Conservation (phyloP, 129 eudicot species). For the Saussurea involucrata region DNA sequence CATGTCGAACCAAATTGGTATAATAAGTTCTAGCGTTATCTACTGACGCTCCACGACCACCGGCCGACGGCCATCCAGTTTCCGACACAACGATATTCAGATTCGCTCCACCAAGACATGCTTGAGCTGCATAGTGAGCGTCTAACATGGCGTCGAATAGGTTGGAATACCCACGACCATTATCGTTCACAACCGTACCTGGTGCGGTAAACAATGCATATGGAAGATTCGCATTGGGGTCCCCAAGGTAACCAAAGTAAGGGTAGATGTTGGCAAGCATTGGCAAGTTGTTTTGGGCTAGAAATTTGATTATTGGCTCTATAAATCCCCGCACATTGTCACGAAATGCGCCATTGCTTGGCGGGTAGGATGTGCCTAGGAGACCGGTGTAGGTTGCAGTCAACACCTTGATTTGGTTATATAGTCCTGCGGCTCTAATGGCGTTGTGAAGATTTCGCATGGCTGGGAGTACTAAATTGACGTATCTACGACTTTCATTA, state of each 20-base stretch:
- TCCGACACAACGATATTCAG: too few relatives aligned
- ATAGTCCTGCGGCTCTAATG: neutral
- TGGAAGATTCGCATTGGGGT: slow-evolving; percentile 20
- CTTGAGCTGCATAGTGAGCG: too few relatives aligned
- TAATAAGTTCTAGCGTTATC: too few relatives aligned
- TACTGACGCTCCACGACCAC: too few relatives aligned
- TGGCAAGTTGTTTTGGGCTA: slow-evolving; percentile 11
- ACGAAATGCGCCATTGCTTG: neutral
- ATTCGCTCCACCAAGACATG: too few relatives aligned
- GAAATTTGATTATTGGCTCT: slow-evolving; percentile 9
- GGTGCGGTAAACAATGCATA: slow-evolving; percentile 27
- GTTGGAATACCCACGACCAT: too few relatives aligned
- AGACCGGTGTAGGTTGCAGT: slow-evolving; percentile 21
- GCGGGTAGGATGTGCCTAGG: neutral
- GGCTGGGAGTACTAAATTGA: slow-evolving; percentile 8
- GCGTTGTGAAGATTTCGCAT: slow-evolving; percentile 12
- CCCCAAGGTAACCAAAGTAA: slow-evolving; percentile 16
- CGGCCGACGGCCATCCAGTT: too few relatives aligned
- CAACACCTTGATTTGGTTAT: slow-evolving; percentile 1
- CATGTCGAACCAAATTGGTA: too few relatives aligned
- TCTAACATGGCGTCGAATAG: too few relatives aligned
- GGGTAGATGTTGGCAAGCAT: slow-evolving; percentile 31
- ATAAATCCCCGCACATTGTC: neutral
- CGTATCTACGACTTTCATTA: neutral
- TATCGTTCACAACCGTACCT: too few relatives aligned